These are phyloP conservation scores for Pseudogymnoascus sp. DNA, from an alignment of 2,329 filamentous ascomycete genomes.

Conservation along the genomic window DNA sequence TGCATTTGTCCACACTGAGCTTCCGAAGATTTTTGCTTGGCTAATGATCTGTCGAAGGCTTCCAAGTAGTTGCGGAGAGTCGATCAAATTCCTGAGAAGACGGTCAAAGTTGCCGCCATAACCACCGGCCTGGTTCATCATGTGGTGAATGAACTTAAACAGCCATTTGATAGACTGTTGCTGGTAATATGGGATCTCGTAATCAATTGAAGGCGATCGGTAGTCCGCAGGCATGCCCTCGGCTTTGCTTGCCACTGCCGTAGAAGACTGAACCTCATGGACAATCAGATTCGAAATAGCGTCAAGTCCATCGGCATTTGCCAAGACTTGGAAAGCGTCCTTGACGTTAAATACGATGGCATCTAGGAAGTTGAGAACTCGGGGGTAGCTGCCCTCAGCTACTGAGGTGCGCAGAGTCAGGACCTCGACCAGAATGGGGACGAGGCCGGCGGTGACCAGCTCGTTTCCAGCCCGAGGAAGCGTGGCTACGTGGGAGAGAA, in stretches of 20 bases:
- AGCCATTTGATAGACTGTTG: slow-evolving; percentile 90
- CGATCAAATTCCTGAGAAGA: slow-evolving; percentile 83
- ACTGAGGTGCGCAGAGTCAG: slow-evolving; percentile 73
- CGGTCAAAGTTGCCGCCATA: slow-evolving; percentile 78
- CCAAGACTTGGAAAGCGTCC: slow-evolving; percentile 75
- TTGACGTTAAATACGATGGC: slow-evolving; percentile 77
- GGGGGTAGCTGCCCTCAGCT: slow-evolving; percentile 75
- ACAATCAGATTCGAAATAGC: slow-evolving; percentile 82
- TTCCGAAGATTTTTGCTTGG: slow-evolving; percentile 72
- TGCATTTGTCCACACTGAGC: slow-evolving; percentile 90
- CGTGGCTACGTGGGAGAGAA: slow-evolving; percentile 72
- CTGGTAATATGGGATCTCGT: slow-evolving; percentile 84
- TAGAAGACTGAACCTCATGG: slow-evolving; percentile 64
- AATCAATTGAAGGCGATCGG: slow-evolving; percentile 79
- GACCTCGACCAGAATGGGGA: slow-evolving; percentile 84
- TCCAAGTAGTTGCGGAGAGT: slow-evolving; percentile 74
- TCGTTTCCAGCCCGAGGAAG: slow-evolving; percentile 68
- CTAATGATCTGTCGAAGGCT: slow-evolving; percentile 75
- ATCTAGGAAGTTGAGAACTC: slow-evolving; percentile 80
- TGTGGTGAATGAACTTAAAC: slow-evolving; percentile 91
- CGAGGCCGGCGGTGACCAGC: slow-evolving; percentile 79
- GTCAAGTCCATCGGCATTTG: slow-evolving; percentile 75
- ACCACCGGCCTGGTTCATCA: slow-evolving; percentile 69
- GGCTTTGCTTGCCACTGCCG: slow-evolving; percentile 56
- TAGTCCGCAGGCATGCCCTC: slow-evolving; percentile 63